phyloP scores from a whole-genome alignment of 2,329 filamentous ascomycete genomes.

The Lanzia echinophila region DNA sequence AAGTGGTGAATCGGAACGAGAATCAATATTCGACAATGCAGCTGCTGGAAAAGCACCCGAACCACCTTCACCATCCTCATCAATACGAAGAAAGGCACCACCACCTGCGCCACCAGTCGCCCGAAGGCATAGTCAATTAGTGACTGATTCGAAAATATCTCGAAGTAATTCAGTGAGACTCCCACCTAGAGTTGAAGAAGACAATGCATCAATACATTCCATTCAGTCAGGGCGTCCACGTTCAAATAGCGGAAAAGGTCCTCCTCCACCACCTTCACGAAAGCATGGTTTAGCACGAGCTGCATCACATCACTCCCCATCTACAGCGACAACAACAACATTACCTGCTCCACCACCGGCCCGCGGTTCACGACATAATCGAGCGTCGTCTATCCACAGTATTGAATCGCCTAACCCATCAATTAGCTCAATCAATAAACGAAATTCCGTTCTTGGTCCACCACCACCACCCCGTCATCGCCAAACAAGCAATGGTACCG shows the following conservation, averaged over 20 bases:
- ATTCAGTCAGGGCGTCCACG: constrained; percentile 15
- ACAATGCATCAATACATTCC: constrained; percentile 13
- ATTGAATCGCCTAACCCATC: constrained; percentile 17
- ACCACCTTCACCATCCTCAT: constrained; percentile 29
- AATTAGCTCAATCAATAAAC: constrained; percentile 16
- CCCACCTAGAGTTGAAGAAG: constrained; percentile 27
- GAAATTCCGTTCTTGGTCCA: constrained; percentile 23
- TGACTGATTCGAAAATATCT: constrained; percentile 23
- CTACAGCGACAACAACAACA: constrained; percentile 27
- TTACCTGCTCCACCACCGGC: constrained; percentile 37
- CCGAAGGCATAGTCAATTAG: constrained; percentile 28
- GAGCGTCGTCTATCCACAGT: constrained; percentile 22
- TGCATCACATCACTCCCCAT: constrained; percentile 17
- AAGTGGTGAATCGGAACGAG: constrained; percentile 36
- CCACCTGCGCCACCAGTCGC: constrained; percentile 38
- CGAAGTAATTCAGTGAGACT: constrained; percentile 21
- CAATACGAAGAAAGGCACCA: constrained; percentile 30
- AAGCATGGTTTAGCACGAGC: constrained; percentile 21
- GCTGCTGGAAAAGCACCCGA: constrained; percentile 47
- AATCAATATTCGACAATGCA: constrained; percentile 49
- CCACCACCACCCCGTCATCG: constrained; percentile 37
- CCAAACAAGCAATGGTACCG: constrained; percentile 31
- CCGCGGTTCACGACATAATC: constrained; percentile 19
- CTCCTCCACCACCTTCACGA: constrained; percentile 31
- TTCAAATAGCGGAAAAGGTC: constrained; percentile 19